phyloP scores from a whole-genome alignment of 371 early-diverging fungal species.

The Encephalitozoon romaleae region DNA sequence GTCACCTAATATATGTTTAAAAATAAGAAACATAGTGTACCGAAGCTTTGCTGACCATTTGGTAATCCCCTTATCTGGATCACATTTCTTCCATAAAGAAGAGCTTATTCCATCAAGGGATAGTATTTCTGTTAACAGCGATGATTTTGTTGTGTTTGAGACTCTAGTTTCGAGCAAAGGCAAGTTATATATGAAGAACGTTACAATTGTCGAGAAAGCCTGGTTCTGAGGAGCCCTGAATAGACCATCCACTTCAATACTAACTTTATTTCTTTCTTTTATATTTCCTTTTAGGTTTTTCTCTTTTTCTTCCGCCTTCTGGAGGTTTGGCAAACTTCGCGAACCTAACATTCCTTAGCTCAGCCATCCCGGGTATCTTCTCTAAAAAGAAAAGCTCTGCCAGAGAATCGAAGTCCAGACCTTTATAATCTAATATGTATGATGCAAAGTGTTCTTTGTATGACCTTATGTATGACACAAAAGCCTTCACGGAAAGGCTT shows the following conservation, averaged over 20 bases:
- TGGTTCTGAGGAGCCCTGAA: slow-evolving; percentile 13
- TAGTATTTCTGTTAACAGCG: neutral
- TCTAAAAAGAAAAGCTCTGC: slow-evolving; percentile 45
- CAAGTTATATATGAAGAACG: slow-evolving; percentile 34
- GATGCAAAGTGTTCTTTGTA: slow-evolving; percentile 59
- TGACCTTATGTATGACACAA: slow-evolving; percentile 59
- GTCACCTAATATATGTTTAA: neutral
- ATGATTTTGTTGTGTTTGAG: slow-evolving; percentile 43
- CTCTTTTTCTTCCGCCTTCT: neutral
- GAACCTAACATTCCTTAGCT: slow-evolving; percentile 46
- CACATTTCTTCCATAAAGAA: slow-evolving; percentile 17
- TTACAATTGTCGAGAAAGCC: slow-evolving; percentile 32
- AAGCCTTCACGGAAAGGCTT: slow-evolving; percentile 45
- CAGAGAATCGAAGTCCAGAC: slow-evolving; percentile 49
- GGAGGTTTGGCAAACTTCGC: slow-evolving; percentile 18
- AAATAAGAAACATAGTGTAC: slow-evolving; percentile 34
- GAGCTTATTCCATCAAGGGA: slow-evolving; percentile 5
- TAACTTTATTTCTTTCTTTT: neutral
- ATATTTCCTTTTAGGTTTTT: neutral
- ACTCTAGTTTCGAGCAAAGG: slow-evolving; percentile 25
- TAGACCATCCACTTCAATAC: no score
- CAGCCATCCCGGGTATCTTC: slow-evolving; percentile 52
- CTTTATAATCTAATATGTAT: slow-evolving; percentile 56
- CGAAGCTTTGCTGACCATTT: slow-evolving; percentile 26
- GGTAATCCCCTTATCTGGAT: neutral